Percentiles rank a stretch among this genome's conserved stretches.
These are phyloP conservation scores for Ciborinia camelliae DNA, from an alignment of 2,329 filamentous ascomycete genomes.

Conservation along the genomic window DNA sequence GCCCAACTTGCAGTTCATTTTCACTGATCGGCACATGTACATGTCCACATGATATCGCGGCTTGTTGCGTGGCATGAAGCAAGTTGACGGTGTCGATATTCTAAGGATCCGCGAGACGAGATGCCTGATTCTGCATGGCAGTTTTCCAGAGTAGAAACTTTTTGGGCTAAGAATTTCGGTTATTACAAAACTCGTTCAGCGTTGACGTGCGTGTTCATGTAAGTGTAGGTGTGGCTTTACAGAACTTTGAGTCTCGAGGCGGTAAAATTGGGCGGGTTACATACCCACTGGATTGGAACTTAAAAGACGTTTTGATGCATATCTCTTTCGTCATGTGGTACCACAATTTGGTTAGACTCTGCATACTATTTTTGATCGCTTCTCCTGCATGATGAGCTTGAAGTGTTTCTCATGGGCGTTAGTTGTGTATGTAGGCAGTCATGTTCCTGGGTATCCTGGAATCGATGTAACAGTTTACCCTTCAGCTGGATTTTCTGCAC, in stretches of 20 bases:
- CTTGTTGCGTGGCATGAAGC: neutral
- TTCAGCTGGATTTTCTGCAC: neutral
- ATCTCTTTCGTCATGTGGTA: neutral
- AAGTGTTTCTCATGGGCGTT: neutral
- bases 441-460: neutral
- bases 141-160: neutral
- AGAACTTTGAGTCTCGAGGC: neutral
- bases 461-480: neutral
- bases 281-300: neutral
- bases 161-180: neutral
- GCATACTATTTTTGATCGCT: neutral
- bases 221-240: neutral
- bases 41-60: slow-evolving; percentile 1
- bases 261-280: neutral
- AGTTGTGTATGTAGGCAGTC: neutral
- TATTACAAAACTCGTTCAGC: neutral
- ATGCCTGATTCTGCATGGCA: neutral
- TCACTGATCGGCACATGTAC: neutral
- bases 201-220: no score
- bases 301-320: neutral
- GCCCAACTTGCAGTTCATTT: neutral
- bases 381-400: neutral
- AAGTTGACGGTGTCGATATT: neutral
- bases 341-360: neutral
- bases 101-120: neutral